A percentile compares a stretch with the other conserved stretches of the same genome.
Conservation (phyloP, 495 filamentous ascomycete genomes). For the Podospora conica region DNA sequence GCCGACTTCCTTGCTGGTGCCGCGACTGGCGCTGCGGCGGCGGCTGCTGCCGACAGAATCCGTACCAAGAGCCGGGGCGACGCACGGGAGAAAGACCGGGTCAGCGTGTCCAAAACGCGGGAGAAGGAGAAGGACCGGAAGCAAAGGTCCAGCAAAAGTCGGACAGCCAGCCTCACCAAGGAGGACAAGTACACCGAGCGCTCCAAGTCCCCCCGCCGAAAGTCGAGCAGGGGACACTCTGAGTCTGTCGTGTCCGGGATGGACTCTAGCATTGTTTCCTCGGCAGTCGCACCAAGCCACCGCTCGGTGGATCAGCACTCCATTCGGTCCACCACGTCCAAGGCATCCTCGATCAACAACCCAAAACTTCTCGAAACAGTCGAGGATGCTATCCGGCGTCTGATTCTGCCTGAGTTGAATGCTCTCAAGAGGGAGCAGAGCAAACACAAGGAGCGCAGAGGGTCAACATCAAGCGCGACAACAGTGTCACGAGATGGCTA, state of each 20-base stretch:
- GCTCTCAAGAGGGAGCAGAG: conserved; percentile 85
- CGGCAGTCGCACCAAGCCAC: conserved; percentile 62
- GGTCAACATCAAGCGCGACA: conserved; percentile 55
- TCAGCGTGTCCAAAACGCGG: conserved; percentile 23
- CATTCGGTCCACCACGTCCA: conserved; percentile 67
- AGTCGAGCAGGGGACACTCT: conserved; percentile 55
- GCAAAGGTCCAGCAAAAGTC: conserved; percentile 48
- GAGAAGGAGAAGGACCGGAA: conserved; percentile 40
- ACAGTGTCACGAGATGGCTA: conserved; percentile 55
- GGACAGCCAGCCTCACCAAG: conserved; percentile 60
- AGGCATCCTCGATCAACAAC: conserved; percentile 81
- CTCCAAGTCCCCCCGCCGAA: conserved; percentile 52
- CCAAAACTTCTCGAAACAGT: conserved; percentile 92
- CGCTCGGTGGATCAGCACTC: conserved; percentile 71
- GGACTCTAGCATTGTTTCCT: conserved; percentile 71
- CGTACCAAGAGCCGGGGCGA: conserved; percentile 39
- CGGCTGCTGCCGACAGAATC: conserved; percentile 45
- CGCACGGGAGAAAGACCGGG: conserved; percentile 24
- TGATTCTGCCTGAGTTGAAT: conserved; percentile 88
- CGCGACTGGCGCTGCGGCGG: conserved; percentile 31
- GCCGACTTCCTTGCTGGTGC: conserved; percentile 34
- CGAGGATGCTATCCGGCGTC: conserved; percentile 86
- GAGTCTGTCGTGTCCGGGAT: conserved; percentile 56
- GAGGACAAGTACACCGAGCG: conserved; percentile 43
- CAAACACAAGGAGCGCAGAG: conserved; percentile 49